A percentile compares a stretch with the other conserved stretches of the same genome.
Conservation (phyloP, 2,329 filamentous ascomycete genomes). For the Orbilia ellipsospora region DNA sequence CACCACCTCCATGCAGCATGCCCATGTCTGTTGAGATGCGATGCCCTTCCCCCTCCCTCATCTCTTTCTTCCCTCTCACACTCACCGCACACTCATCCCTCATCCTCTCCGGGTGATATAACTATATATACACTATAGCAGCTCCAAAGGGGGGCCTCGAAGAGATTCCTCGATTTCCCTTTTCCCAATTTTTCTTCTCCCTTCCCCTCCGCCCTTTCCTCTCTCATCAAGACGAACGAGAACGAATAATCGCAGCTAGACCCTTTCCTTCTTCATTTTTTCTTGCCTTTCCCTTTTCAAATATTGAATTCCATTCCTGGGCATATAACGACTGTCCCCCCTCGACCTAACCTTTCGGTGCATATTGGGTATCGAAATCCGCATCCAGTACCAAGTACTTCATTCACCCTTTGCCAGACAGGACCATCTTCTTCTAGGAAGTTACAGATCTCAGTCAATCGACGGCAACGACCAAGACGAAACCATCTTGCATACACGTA, state of each 20-base stretch:
- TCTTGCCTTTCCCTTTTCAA: conserved; percentile 18
- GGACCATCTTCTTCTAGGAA: too few relatives aligned
- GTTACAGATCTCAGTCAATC: not conserved
- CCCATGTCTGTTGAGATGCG: conserved; percentile 11
- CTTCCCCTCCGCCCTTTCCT: conserved; percentile 4
- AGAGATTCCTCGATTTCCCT: conserved; percentile 33
- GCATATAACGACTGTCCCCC: conserved; percentile 21
- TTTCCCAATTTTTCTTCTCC: conserved; percentile 10
- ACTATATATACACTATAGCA: conserved; percentile 48
- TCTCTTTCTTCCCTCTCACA: conserved; percentile 11
- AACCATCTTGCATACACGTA: conserved; percentile 17
- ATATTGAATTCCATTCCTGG: conserved; percentile 18
- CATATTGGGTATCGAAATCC: not conserved
- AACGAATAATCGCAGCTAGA: not conserved
- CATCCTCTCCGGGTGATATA: conserved; percentile 22
- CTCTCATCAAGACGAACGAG: conserved; percentile 19
- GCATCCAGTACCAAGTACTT: too few relatives aligned
- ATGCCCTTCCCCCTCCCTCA: conserved; percentile 40
- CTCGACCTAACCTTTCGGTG: not conserved
- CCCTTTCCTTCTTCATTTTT: not conserved
- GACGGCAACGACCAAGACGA: not conserved
- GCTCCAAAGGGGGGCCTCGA: conserved; percentile 12
- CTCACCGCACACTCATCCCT: conserved; percentile 11
- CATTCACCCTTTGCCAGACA: too few relatives aligned
- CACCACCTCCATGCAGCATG: not conserved